Percentiles rank a stretch among this genome's conserved stretches.
These are phyloP conservation scores for Fusarium sp. DNA, from an alignment of 2,329 filamentous ascomycete species.

Conservation along the genomic window DNA sequence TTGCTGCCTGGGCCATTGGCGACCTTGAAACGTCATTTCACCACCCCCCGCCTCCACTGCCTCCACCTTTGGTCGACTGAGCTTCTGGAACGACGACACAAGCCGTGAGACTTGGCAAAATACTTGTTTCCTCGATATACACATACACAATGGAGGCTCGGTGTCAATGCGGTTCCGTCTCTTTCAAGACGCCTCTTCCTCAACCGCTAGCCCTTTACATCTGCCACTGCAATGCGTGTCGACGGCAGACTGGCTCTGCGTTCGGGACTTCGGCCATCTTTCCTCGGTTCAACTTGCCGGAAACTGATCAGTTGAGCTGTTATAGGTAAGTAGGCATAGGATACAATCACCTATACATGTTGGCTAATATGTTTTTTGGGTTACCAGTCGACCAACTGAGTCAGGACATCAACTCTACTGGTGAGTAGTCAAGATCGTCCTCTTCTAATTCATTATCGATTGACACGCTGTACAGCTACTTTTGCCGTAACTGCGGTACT, in stretches of 20 bases:
- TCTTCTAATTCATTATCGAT: neutral
- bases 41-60: neutral
- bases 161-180: constrained; percentile 73
- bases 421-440: constrained; percentile 47
- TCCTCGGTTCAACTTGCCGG: constrained; percentile 69
- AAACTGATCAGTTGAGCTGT: constrained; percentile 59
- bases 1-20: neutral
- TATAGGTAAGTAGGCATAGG: constrained; percentile 54
- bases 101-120: neutral
- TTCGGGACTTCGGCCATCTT: constrained; percentile 78
- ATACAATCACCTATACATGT: neutral
- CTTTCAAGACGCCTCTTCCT: constrained; percentile 69
- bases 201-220: constrained; percentile 74
- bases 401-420: constrained; percentile 69
- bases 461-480: constrained; percentile 60
- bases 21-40: neutral
- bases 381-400: constrained; percentile 63
- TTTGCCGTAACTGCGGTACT: constrained; percentile 74
- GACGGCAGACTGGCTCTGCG: constrained; percentile 71
- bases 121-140: neutral
- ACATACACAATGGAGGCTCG: constrained; percentile 61
- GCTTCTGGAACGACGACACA: neutral
- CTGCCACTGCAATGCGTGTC: constrained; percentile 76
- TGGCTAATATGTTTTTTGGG: neutral
- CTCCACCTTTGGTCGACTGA: neutral